phyloP scores from a whole-genome alignment of 2,329 filamentous ascomycete genomes.

The Neofusicoccum parvum region DNA sequence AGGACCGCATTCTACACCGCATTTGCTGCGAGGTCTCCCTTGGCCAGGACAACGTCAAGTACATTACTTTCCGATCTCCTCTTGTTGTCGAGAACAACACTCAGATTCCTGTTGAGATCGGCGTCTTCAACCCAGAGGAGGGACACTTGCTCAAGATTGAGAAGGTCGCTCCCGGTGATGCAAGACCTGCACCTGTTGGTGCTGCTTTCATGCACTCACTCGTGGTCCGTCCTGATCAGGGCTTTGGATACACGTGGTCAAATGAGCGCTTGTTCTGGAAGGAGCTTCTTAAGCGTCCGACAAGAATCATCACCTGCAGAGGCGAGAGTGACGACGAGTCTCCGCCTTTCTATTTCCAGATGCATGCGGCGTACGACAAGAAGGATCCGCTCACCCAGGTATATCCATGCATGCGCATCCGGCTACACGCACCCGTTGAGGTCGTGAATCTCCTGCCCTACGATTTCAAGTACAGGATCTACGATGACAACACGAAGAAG shows the following conservation, averaged over 20 bases:
- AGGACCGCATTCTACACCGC: slow-evolving; percentile 82
- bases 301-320: slow-evolving; percentile 83
- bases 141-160: slow-evolving; percentile 95
- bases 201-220: slow-evolving; percentile 88
- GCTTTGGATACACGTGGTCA: slow-evolving; percentile 96
- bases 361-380: slow-evolving; percentile 82
- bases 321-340: slow-evolving; percentile 77
- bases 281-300: slow-evolving; percentile 82
- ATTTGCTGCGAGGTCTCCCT: slow-evolving; percentile 89
- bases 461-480: slow-evolving; percentile 99
- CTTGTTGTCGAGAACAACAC: slow-evolving; percentile 93
- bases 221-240: slow-evolving; percentile 86
- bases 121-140: slow-evolving; percentile 83
- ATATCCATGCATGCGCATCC: slow-evolving; percentile 94
- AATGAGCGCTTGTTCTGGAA: slow-evolving; percentile 89
- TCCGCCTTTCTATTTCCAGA: slow-evolving; percentile 93
- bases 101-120: slow-evolving; percentile 91
- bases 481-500: slow-evolving; percentile 97
- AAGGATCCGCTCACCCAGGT: slow-evolving; percentile 79
- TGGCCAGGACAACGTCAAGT: slow-evolving; percentile 95
- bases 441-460: slow-evolving; percentile 93
- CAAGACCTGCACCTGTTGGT: slow-evolving; percentile 86
- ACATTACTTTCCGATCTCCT: slow-evolving; percentile 92
- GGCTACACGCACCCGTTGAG: slow-evolving; percentile 88
- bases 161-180: slow-evolving; percentile 91